phyloP scores from a whole-genome alignment of 2,329 filamentous ascomycete genomes.

The Sporothrix mexicana region DNA sequence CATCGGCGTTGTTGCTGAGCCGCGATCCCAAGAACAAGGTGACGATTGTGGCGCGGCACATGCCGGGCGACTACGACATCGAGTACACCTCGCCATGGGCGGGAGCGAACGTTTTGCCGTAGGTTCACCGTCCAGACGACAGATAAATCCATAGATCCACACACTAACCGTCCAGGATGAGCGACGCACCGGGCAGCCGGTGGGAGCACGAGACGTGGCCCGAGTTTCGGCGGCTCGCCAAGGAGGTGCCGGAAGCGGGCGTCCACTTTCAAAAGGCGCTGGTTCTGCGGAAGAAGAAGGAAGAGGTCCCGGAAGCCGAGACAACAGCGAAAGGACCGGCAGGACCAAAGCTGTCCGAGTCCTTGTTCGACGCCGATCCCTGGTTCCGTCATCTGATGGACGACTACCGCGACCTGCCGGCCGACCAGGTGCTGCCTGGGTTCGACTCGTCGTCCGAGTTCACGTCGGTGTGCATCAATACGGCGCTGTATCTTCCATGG shows the following conservation, averaged over 20 bases:
- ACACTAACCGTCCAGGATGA: constrained; percentile 49
- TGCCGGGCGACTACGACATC: constrained; percentile 91
- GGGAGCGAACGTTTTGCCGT: constrained; percentile 80
- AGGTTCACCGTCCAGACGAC: constrained; percentile 44
- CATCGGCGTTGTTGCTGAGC: constrained; percentile 56
- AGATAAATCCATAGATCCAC: neutral
- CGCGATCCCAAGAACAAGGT: constrained; percentile 51
- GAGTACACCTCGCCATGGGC: constrained; percentile 92
- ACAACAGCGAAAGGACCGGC: constrained; percentile 47
- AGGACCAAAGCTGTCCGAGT: constrained; percentile 57
- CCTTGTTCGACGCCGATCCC: constrained; percentile 69
- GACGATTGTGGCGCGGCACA: constrained; percentile 70
- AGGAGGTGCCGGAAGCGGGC: constrained; percentile 75
- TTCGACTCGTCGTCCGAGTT: constrained; percentile 77
- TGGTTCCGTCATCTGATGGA: constrained; percentile 77
- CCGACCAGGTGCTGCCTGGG: constrained; percentile 64
- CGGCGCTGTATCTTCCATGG: constrained; percentile 84
- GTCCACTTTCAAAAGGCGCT: constrained; percentile 74
- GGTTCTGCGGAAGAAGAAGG: constrained; percentile 62
- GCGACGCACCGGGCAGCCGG: constrained; percentile 49
- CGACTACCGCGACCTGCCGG: constrained; percentile 68
- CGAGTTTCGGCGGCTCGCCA: constrained; percentile 62
- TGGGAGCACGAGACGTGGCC: constrained; percentile 72
- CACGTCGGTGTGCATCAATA: constrained; percentile 90
- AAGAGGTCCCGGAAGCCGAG: constrained; percentile 53